Evolutionary conservation across 176 grass and related monocot species (phyloP).

Genomic region (maize (Zea mays)): Zm-B73-REFERENCE-NAM-5.0 NC_050096.1:85180501-85181000

Average conservation of each 20-base stretch:
- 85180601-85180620: constrained; percentile 67
- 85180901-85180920: background rate
- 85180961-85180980: background rate
- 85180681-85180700: constrained; percentile 71
- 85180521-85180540: constrained; percentile 82
- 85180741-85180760: constrained; percentile 80
- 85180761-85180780: constrained; percentile 26
- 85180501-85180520: constrained; percentile 55
- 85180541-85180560: constrained; percentile 74
- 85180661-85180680: constrained; percentile 81
- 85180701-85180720: constrained; percentile 60
- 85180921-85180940: background rate
- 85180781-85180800: background rate
- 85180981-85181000: background rate
- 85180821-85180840: background rate
- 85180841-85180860: background rate
- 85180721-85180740: constrained; percentile 84
- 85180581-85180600: constrained; percentile 60
- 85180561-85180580: constrained; percentile 52
- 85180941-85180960: constrained; percentile 2
- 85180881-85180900: constrained; percentile 12
- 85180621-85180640: constrained; percentile 57
- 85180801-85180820: background rate
- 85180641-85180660: constrained; percentile 71
- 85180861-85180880: background rate